Evolutionary conservation across 108 stramenopile genomes (phyloP), one percentile per base, ranked within the genome.

Genomic region (Nitzschia sp.): DNA sequence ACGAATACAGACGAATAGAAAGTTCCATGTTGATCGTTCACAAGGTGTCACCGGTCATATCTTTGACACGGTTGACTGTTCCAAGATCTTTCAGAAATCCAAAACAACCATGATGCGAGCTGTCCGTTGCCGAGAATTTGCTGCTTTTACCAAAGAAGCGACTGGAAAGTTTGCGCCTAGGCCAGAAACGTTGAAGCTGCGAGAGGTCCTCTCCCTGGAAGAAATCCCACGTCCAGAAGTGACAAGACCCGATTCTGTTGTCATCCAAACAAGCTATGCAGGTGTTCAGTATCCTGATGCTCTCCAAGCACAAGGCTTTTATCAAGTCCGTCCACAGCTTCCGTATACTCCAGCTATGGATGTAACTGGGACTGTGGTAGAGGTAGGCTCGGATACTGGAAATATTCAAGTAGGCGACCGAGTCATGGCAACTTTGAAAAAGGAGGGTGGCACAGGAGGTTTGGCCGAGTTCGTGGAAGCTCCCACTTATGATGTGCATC

Each of bases 241-340:
- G 69, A 55, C 0, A 51, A 39, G 21, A 44, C 20, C 24, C 9
- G 53, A 53, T 41, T n/a, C 37, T 15, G 80, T 88, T 29, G 58
- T 86, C 46, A 82, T 88, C 50, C 59, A 77, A 14, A 74, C 78
- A 19, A 67, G 79, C 24, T 88, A 81, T 57, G 80, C 73, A 8
- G 87, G 87, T n/a, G 69, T 88, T 8, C 87, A 88, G 70, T 88
- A 88, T 73, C 87, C 87, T 19, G 87, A 88, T 57, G 83, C 80
- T 21, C 55, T 88, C 2, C 87, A 88, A 70, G 84, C 83, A 1
- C 72, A 72, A 50, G 87, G 87, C 15, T 42, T 81, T 25, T 88
- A 88, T 69, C 87, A 88, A 62, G 72, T 85, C 22, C 61, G 65
- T 34, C 87, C 87, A 12, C 41, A 14, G 12, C 58, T 88, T 10